Percentiles rank a stretch among this genome's conserved stretches.
Evolutionary conservation across 768 basidiomycete genomes (phyloP).

Genomic region (Hydnomerulius pinastri): DNA sequence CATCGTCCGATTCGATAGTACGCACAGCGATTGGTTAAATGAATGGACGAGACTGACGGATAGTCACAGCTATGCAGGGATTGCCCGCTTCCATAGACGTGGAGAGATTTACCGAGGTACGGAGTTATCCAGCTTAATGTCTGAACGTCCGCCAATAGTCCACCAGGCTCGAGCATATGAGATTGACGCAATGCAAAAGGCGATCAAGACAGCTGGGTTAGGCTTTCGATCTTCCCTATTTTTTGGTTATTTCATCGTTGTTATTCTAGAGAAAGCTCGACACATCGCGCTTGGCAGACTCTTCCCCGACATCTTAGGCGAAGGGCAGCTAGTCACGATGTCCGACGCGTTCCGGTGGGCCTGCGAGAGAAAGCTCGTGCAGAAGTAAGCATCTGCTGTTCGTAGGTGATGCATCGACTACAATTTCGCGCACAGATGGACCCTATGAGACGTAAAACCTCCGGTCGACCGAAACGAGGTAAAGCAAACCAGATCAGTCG

Average conservation of each 20-base stretch:
- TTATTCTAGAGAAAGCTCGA: conserved; percentile 57
- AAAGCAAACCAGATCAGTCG: conserved; percentile 57
- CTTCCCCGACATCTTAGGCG: conserved; percentile 90
- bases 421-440: conserved; percentile 52
- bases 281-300: conserved; percentile 88
- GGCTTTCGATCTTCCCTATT: not conserved
- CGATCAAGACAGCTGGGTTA: conserved; percentile 81
- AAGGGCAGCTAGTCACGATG: conserved; percentile 93
- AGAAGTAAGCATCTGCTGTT: conserved; percentile 57
- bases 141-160: conserved; percentile 1
- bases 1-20: conserved; percentile 41
- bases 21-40: conserved; percentile 10
- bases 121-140: conserved; percentile 5
- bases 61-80: conserved; percentile 49
- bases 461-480: conserved; percentile 60
- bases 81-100: conserved; percentile 81
- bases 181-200: conserved; percentile 85
- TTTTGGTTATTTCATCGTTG: not conserved
- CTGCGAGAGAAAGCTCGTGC: conserved; percentile 78
- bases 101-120: conserved; percentile 84
- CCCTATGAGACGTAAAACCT: conserved; percentile 42
- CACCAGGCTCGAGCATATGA: conserved; percentile 84
- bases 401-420: conserved; percentile 17
- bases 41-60: not conserved
- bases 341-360: conserved; percentile 84